These are phyloP conservation scores for Cruciata laevipes DNA, from an alignment of 257 asterid genomes.

Conservation along the genomic window DNA sequence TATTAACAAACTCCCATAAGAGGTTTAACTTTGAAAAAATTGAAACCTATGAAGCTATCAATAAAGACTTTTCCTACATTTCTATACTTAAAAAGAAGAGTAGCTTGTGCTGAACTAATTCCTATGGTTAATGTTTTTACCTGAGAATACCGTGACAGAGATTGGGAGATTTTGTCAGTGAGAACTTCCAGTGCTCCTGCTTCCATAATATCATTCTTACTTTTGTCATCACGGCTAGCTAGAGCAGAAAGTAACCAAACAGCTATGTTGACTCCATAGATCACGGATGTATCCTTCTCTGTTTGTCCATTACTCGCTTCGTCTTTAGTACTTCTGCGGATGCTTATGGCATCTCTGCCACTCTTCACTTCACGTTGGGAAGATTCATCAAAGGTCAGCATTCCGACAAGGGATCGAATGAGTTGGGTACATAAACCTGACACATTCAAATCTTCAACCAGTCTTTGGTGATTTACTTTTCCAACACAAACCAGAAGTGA, in stretches of 20 bases:
- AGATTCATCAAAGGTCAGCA: slow-evolving; percentile 51
- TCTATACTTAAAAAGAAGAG: neutral
- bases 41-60: neutral
- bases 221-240: slow-evolving; percentile 64
- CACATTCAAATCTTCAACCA: slow-evolving; percentile 64
- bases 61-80: neutral
- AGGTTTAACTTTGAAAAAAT: neutral
- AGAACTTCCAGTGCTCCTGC: slow-evolving; percentile 92
- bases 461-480: slow-evolving; percentile 73
- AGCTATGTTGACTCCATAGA: slow-evolving; percentile 65
- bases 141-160: slow-evolving; percentile 59
- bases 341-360: slow-evolving; percentile 48
- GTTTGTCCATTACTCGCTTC: slow-evolving; percentile 33
- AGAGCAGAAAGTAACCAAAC: slow-evolving; percentile 87
- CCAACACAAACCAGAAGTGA: slow-evolving; percentile 84
- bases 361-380: slow-evolving; percentile 45
- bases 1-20: neutral
- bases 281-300: slow-evolving; percentile 64
- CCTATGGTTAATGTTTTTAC: slow-evolving; percentile 25
- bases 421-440: slow-evolving; percentile 56
- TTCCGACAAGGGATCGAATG: slow-evolving; percentile 71
- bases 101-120: neutral
- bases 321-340: slow-evolving; percentile 53
- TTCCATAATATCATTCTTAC: slow-evolving; percentile 75
- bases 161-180: slow-evolving; percentile 68